phyloP scores from a whole-genome alignment of 768 basidiomycete species.

The Lactarius sanguifluus region DNA sequence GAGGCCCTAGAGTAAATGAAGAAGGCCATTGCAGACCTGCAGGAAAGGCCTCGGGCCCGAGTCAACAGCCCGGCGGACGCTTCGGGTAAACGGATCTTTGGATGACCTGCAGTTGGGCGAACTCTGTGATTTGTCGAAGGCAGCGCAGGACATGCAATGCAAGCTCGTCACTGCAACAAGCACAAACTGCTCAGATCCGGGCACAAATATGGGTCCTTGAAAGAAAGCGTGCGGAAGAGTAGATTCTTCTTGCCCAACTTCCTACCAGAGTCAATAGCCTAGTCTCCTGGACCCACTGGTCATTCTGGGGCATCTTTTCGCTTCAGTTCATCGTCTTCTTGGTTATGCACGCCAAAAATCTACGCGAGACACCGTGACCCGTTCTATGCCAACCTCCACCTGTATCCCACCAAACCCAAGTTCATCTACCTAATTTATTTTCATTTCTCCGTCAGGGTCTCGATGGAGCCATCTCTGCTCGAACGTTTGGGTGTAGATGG shows the following conservation, averaged over 20 bases:
- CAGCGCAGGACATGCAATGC: conserved; percentile 52
- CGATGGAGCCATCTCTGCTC: conserved; percentile 12
- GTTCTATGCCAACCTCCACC: conserved; percentile 68
- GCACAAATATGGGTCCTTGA: conserved; percentile 37
- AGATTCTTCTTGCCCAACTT: conserved; percentile 35
- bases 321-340: conserved; percentile 50
- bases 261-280: conserved; percentile 21
- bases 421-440: conserved; percentile 40
- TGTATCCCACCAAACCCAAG: conserved; percentile 46
- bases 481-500: conserved; percentile 19
- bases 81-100: conserved; percentile 38
- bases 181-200: conserved; percentile 40
- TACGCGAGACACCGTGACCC: conserved; percentile 62
- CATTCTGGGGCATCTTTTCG: conserved; percentile 39
- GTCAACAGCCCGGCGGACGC: conserved; percentile 53
- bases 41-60: conserved; percentile 43
- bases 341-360: conserved; percentile 47
- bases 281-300: conserved; percentile 34
- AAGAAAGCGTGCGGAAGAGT: conserved; percentile 40
- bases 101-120: conserved; percentile 49
- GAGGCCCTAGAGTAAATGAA: conserved; percentile 60
- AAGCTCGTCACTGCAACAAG: conserved; percentile 44
- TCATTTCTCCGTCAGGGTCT: conserved; percentile 24
- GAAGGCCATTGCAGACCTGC: conserved; percentile 56
- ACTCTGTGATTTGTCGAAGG: conserved; percentile 52